Base-by-base conservation (phyloP, 208 protist genomes). In the Histomonas meleagridis region DNA sequence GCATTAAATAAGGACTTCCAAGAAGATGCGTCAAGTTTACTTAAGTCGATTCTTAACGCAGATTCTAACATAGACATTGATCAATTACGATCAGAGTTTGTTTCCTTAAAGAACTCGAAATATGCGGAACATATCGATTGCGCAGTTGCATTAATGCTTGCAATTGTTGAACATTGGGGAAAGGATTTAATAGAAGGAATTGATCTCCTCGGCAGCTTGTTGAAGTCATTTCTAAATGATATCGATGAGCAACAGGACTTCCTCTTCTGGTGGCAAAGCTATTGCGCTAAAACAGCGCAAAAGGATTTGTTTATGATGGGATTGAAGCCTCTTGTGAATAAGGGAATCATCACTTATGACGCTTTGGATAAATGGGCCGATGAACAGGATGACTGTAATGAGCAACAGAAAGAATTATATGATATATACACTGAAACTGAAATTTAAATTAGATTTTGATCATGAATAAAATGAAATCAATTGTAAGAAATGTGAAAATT, bases 231-330 rank as follows among this genome's bases (percentile, higher is more conserved):
- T 28, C 14, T 86, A 0, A 18, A 32, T 5, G 23, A 43, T 7
- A 28, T 10, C 21, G 76, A 86, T 18, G 38, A 32, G 1, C 76
- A 86, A 48, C 46, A 14, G 0, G 76, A 86, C 16, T 28, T 86
- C 9, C 76, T 86, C 26, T 86, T 51, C 76, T 86, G 76, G 76
- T 86, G 76, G 76, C 76, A 86, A 35, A 51, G 76, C 14, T 86
- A 86, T 28, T 86, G 76, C 76, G 38, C 76, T 18, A 28, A 55
- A 5, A n/a, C 51, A 14, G 32, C 32, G 7, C 5, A 38, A 0
- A 86, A 55, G 3, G 35, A 86, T 2, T 14, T 86, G 0, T 86
- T 86, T 26, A 35, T 55, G 18, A 16, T 55, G 55, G 76, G 14
- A 51, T 2, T 86, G 14, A 86, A 86, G 10, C 23, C 18, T 32